phyloP scores from a whole-genome alignment of 306 rosid genomes.

The Pterocarpus macrocarpus region DNA sequence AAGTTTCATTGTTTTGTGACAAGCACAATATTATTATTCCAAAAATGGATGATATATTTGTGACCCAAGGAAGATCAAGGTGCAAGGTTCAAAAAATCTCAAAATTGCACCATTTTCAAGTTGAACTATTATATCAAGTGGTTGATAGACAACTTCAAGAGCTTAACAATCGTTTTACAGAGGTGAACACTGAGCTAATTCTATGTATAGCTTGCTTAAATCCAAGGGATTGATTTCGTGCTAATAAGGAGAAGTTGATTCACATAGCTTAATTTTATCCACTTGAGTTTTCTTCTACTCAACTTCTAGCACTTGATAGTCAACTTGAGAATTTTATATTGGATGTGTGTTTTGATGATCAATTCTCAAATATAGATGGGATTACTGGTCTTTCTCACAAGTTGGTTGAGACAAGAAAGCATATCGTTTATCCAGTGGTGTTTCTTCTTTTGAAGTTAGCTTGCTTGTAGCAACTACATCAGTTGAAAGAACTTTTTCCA shows the following conservation, averaged over 20 bases:
- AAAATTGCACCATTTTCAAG: constrained; percentile 25
- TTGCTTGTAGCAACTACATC: no score
- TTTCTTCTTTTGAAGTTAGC: neutral
- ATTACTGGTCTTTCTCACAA: neutral
- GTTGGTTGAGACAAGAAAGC: neutral
- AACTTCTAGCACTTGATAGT: constrained; percentile 11
- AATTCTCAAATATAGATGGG: neutral
- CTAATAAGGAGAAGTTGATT: constrained; percentile 14
- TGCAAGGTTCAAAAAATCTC: neutral
- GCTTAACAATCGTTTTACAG: constrained; percentile 7
- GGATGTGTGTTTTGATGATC: no score
- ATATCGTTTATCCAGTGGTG: no score
- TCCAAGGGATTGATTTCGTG: neutral
- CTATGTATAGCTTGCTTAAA: constrained; percentile 28
- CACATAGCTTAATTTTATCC: constrained; percentile 16
- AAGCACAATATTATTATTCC: neutral
- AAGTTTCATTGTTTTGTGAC: no score
- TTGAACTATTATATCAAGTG: constrained; percentile 2
- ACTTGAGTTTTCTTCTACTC: neutral
- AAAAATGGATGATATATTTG: constrained; percentile 6
- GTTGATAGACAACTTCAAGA: constrained; percentile 32
- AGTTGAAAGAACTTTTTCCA: no score
- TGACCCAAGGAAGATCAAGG: neutral
- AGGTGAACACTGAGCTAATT: constrained; percentile 13
- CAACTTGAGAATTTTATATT: constrained; percentile 6